A percentile compares a stretch with the other conserved stretches of the same genome.
Conservation (phyloP, 169 alveolate genomes). For the Prorocentrum cordatum region DNA sequence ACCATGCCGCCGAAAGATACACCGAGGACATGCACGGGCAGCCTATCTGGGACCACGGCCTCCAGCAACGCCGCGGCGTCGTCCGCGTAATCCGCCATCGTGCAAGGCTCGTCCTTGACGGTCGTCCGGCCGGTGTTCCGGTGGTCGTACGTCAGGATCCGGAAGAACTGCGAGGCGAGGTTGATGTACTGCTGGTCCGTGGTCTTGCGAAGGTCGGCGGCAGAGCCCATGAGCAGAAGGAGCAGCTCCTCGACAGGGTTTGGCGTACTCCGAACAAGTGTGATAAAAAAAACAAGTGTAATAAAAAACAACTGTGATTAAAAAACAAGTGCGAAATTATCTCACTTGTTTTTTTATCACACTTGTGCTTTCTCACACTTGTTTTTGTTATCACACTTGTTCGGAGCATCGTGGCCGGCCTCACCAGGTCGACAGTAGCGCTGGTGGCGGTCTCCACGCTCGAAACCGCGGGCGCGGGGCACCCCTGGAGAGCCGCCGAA, state of each 20-base stretch:
- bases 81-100: constrained; percentile 47
- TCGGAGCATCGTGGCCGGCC: too few relatives aligned
- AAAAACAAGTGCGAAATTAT: too few relatives aligned
- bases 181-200: constrained; percentile 9
- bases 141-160: constrained; percentile 25
- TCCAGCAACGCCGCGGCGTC: constrained; percentile 29
- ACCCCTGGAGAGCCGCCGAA: too few relatives aligned
- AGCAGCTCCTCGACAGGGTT: constrained; percentile 68
- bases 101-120: constrained; percentile 59
- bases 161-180: background rate
- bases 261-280: too few relatives aligned
- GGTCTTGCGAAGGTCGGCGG: constrained; percentile 29
- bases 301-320: too few relatives aligned
- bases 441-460: too few relatives aligned
- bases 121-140: constrained; percentile 49
- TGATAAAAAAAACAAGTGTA: too few relatives aligned
- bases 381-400: too few relatives aligned
- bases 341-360: too few relatives aligned
- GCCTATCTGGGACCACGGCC: constrained; percentile 21
- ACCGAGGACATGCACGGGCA: constrained; percentile 26
- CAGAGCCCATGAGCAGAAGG: constrained; percentile 24
- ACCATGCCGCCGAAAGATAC: constrained; percentile 60
- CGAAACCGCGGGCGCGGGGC: too few relatives aligned
- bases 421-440: too few relatives aligned
- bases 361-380: too few relatives aligned